phyloP scores from a whole-genome alignment of 305 asterid genomes.

The Rubia tinctorum region DNA sequence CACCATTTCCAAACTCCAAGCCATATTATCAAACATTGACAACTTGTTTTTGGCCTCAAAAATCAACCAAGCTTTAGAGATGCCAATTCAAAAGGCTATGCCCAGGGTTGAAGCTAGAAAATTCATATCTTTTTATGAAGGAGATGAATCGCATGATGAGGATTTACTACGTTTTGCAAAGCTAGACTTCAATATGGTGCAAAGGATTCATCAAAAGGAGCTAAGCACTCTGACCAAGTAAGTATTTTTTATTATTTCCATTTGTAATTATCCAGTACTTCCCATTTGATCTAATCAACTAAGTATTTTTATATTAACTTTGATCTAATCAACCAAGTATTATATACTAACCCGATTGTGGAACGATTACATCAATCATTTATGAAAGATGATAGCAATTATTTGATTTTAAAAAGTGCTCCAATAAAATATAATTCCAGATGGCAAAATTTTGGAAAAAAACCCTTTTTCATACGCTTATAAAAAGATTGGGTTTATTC shows the following conservation, averaged over 20 bases:
- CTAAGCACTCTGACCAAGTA: conserved; percentile 32
- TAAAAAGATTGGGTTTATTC: too few species aligned
- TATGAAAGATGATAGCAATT: too few species aligned
- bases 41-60: background rate
- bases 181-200: conserved; percentile 39
- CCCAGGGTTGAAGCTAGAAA: conserved; percentile 31
- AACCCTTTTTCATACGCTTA: too few species aligned
- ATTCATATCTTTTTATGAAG: conserved; percentile 25
- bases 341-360: too few species aligned
- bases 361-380: too few species aligned
- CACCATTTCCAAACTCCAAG: conserved; percentile 18
- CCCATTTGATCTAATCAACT: too few species aligned
- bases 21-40: background rate
- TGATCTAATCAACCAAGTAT: too few species aligned
- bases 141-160: conserved; percentile 18
- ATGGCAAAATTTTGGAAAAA: too few species aligned
- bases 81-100: conserved; percentile 30
- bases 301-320: too few species aligned
- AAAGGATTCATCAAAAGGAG: conserved; percentile 32
- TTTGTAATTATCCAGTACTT: background rate
- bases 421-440: too few species aligned
- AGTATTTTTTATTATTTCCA: background rate
- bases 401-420: too few species aligned
- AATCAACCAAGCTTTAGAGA: conserved; percentile 19
- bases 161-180: conserved; percentile 31